A percentile compares a stretch with the other conserved stretches of the same genome.
phyloP scores from a whole-genome alignment of 1,284 basidiomycete species.

The Lentinula novae-zelandiae region DNA sequence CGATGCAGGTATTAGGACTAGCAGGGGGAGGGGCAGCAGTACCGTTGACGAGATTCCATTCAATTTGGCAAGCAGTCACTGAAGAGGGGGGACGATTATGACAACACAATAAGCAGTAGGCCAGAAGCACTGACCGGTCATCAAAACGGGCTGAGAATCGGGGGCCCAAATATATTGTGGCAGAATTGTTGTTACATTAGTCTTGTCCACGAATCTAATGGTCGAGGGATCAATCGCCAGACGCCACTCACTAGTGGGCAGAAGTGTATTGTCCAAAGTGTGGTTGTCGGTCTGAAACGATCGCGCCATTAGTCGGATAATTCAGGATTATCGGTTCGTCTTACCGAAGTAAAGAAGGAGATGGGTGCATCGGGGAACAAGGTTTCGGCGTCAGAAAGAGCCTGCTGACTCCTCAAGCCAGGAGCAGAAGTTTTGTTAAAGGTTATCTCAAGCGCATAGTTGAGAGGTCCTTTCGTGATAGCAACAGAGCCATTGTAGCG shows the following conservation, averaged over 20 bases:
- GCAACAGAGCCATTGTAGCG: conserved; percentile 32
- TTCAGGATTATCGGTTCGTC: conserved; percentile 4
- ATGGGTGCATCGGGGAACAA: conserved; percentile 32
- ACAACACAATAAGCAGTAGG: no score
- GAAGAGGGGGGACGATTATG: neutral
- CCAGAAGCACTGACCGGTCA: conserved; percentile 21
- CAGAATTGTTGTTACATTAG: conserved; percentile 21
- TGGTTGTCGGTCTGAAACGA: conserved; percentile 27
- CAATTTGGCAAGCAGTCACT: conserved; percentile 32
- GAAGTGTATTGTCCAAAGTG: conserved; percentile 32
- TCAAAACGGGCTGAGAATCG: conserved; percentile 31
- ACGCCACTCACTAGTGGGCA: conserved; percentile 33
- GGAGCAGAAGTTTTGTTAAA: conserved; percentile 29
- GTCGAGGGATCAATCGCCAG: conserved; percentile 34
- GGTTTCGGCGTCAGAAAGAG: conserved; percentile 27
- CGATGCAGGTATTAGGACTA: conserved; percentile 29
- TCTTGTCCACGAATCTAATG: conserved; percentile 29
- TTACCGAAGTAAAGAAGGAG: conserved; percentile 28
- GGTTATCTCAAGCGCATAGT: conserved; percentile 33
- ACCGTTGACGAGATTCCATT: conserved; percentile 28
- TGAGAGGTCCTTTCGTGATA: conserved; percentile 31
- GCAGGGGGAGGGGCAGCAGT: conserved; percentile 32
- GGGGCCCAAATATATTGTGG: conserved; percentile 36
- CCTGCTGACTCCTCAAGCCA: conserved; percentile 32
- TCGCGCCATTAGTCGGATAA: neutral